Evolutionary conservation across 2,329 filamentous ascomycete genomes (phyloP).

Genomic region (Talaromyces amestolkiae): DNA sequence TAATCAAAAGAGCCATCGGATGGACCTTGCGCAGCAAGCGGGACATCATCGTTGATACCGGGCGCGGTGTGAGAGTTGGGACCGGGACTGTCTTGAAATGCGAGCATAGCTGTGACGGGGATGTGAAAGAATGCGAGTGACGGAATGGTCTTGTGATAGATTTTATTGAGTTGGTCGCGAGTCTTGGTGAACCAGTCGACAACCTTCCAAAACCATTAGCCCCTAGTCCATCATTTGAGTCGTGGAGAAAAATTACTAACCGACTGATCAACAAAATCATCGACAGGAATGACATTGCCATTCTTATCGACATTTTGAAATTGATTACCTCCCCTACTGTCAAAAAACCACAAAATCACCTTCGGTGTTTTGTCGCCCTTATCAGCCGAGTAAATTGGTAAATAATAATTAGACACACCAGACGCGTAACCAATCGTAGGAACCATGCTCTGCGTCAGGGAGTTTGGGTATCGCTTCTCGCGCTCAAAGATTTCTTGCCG

Average conservation of each 20-base stretch:
- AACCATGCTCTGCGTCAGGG: conserved; percentile 47
- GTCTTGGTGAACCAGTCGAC: conserved; percentile 47
- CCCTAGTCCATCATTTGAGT: neutral
- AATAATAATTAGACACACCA: conserved; percentile 56
- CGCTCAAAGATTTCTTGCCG: conserved; percentile 42
- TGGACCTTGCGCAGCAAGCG: conserved; percentile 19
- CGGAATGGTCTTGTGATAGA: conserved; percentile 29
- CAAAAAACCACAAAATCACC: conserved; percentile 69
- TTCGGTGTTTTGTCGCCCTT: conserved; percentile 38
- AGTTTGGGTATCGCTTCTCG: conserved; percentile 39
- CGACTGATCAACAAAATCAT: conserved; percentile 46
- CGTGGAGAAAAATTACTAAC: conserved; percentile 20
- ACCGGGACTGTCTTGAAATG: conserved; percentile 43
- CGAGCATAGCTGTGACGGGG: conserved; percentile 44
- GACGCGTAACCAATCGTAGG: conserved; percentile 28
- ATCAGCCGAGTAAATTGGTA: conserved; percentile 51
- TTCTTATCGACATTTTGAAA: conserved; percentile 35
- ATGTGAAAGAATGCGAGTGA: conserved; percentile 56
- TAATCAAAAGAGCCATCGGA: conserved; percentile 28
- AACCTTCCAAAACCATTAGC: conserved; percentile 23
- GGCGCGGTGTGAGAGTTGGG: conserved; percentile 45
- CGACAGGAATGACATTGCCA: neutral
- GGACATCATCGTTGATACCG: conserved; percentile 50
- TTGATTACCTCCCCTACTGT: conserved; percentile 59
- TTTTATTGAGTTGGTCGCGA: conserved; percentile 27